Evolutionary conservation across 2,329 filamentous ascomycete species (phyloP).

Genomic region (Acrodontium crateriforme): DNA sequence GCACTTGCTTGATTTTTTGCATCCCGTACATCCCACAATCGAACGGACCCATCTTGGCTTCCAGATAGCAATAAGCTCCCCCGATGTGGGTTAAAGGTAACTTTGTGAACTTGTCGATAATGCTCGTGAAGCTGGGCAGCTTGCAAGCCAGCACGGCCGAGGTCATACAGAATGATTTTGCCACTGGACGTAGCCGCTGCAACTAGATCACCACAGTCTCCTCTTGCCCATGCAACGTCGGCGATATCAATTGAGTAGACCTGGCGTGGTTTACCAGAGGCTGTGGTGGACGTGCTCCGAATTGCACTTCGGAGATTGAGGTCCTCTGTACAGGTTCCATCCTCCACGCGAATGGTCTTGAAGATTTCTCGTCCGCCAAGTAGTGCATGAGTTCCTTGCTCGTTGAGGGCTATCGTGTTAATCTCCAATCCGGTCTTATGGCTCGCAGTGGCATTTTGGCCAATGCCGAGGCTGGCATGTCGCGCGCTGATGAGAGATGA

Average conservation of each 20-base stretch:
- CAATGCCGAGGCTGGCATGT: constrained; percentile 14
- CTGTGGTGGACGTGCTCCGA: constrained; percentile 42
- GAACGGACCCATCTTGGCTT: constrained; percentile 50
- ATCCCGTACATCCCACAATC: constrained; percentile 50
- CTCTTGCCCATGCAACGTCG: constrained; percentile 56
- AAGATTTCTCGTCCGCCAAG: constrained; percentile 53
- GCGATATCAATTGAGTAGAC: constrained; percentile 43
- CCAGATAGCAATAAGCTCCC: constrained; percentile 48
- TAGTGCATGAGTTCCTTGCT: constrained; percentile 47
- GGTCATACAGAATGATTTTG: constrained; percentile 51
- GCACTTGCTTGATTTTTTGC: constrained; percentile 30
- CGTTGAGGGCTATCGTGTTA: constrained; percentile 49
- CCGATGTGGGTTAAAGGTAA: constrained; percentile 50
- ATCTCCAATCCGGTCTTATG: constrained; percentile 53
- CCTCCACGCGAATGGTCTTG: constrained; percentile 46
- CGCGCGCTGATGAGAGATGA: constrained; percentile 7
- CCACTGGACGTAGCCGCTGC: constrained; percentile 52
- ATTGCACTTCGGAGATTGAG: constrained; percentile 49
- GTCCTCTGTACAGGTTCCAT: constrained; percentile 46
- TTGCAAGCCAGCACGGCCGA: constrained; percentile 46
- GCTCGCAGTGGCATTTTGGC: constrained; percentile 41
- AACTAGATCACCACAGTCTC: constrained; percentile 44
- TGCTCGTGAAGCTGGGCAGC: constrained; percentile 51
- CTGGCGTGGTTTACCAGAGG: constrained; percentile 32
- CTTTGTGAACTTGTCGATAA: constrained; percentile 49